Evolutionary conservation across 495 filamentous ascomycete genomes (phyloP).

Genomic region (Chaetomium cochliodes): DNA sequence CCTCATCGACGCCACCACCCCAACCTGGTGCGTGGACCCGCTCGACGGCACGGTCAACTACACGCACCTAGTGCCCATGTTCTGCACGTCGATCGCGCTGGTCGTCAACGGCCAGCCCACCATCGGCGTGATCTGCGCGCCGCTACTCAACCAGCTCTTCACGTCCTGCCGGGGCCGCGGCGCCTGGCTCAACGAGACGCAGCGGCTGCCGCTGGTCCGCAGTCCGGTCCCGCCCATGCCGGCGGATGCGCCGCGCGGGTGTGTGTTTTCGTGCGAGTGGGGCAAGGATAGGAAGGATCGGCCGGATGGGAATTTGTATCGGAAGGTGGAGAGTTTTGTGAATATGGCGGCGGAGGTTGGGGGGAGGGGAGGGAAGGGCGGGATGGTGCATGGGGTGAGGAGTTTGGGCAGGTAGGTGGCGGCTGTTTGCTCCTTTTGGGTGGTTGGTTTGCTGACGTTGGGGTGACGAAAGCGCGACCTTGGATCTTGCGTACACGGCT

Average conservation of each 20-base stretch:
- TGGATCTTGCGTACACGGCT: slow-evolving; percentile 74
- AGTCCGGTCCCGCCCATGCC: slow-evolving; percentile 60
- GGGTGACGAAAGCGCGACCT: slow-evolving; percentile 56
- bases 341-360: slow-evolving; percentile 67
- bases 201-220: slow-evolving; percentile 56
- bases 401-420: slow-evolving; percentile 52
- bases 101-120: slow-evolving; percentile 54
- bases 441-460: slow-evolving; percentile 15
- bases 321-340: slow-evolving; percentile 67
- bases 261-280: slow-evolving; percentile 69
- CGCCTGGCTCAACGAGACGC: slow-evolving; percentile 64
- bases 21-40: slow-evolving; percentile 70
- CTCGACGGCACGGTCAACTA: slow-evolving; percentile 73
- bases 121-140: slow-evolving; percentile 66
- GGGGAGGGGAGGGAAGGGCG: slow-evolving; percentile 58
- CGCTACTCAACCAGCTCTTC: slow-evolving; percentile 63
- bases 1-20: slow-evolving; percentile 51
- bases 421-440: background rate
- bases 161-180: slow-evolving; percentile 59
- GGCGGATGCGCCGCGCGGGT: slow-evolving; percentile 60
- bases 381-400: slow-evolving; percentile 78
- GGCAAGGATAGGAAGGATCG: slow-evolving; percentile 66
- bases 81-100: slow-evolving; percentile 67
- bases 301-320: slow-evolving; percentile 59
- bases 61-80: slow-evolving; percentile 71